Evolutionary conservation across 306 rosid genomes (phyloP), one percentile per base, ranked within the genome.

Genomic region (Argentina anserina): DNA sequence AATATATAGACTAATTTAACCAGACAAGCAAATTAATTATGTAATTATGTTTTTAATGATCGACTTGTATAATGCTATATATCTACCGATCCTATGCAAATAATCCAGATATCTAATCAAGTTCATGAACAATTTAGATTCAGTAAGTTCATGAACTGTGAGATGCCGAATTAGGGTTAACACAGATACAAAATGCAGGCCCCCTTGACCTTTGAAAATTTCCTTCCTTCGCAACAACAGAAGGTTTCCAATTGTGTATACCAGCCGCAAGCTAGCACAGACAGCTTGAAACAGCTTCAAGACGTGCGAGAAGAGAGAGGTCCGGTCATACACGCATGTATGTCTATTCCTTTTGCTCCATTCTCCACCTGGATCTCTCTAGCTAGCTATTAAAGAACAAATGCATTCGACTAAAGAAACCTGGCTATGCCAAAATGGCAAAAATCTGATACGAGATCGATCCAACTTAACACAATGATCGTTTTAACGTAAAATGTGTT

Each of bases 261-360:
- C 66, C 66, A 31, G 12, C n/a, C n/a, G n/a, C 64, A 28, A 28
- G 9, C 18, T 25, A 56, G 18, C 62, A 23, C 25, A 56, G 25
- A 56, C 65, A 59, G 37, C 64, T 58, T 58, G 63, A 58, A 26
- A 58, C 63, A 28, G 64, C 65, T 60, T 60, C 11, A 60, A 60
- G 3, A 60, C 10, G 9, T 14, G 65, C 5, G 8, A 40, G 12
- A 41, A 14, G 18, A 29, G 8, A 59, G 31, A 31, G 65, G 20
- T 26, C n/a, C 20, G 34, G 37, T 60, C 65, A 4, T 29, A 60
- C 39, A 6, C 39, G 65, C 39, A 26, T 59, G n/a, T n/a, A 28
- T 7, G 5, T 6, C 0, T 60, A 15, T 26, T n/a, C 34, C 34
- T 10, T 53, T 53, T 18, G 55, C 55, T 7, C 8, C 10, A 49